Evolutionary conservation across 1,139 yeast species (phyloP), one percentile per base, ranked within the genome.

Genomic region (Meyerozyma elateridarum): DNA sequence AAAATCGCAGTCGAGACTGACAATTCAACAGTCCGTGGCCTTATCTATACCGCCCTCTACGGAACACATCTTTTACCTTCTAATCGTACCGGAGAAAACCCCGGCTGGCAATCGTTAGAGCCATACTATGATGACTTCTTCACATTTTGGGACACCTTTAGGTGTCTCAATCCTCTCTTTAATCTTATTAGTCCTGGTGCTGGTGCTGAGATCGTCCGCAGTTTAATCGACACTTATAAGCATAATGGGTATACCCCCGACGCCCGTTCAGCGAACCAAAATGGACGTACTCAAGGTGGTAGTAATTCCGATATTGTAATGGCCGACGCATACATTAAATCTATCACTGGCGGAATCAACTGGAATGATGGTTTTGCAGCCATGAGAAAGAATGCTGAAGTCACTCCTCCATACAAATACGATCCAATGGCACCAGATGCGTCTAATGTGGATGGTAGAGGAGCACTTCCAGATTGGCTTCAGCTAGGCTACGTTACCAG

Each of bases 231-330:
- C 20, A 57, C 52, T 13, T 61, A 55, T 41, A 44, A 51, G 31
- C 40, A 55, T 34, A 66, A 59, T 19, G 67, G 66, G 3, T 63
- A 46, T 38, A 54, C 63, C 35, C 69, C 69, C 1, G 69, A 63
- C 40, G 67, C 61, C 5, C 45, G 69, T 25, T 49, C 61, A 32
- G 64, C 64, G 9, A 58, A 59, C 36, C 62, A 62, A 37, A 58
- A 60, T 32, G 68, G 68, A 8, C 45, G 59, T 22, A 61, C 66
- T 4, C 68, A 62, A 39, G 70, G 69, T 18, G 69, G 69, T 0
- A 51, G 62, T 25, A 59, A 62, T 36, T 59, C 66, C 1, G 70
- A 63, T 37, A 58, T 61, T 16, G 52, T 61, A n/a, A 45, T 63
- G 35, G 65, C 66, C 6, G 70, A 63, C 42, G 68, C 65, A 1